A percentile compares a stretch with the other conserved stretches of the same genome.
phyloP scores from a whole-genome alignment of 192 early-diverging fungal genomes.

The Coemansia asiatica region DNA sequence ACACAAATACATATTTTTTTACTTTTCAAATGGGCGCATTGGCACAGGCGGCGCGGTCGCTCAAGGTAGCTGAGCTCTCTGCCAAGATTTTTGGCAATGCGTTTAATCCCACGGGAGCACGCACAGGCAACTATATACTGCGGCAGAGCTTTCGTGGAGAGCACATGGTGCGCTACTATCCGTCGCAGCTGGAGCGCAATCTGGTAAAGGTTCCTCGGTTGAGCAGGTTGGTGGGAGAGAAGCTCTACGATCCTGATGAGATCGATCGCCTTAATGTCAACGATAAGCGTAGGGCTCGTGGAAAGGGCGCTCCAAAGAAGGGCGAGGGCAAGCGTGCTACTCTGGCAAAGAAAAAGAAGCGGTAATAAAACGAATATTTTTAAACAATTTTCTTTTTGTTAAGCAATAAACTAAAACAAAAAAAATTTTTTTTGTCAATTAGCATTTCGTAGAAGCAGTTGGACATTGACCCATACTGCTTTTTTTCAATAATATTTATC shows the following conservation, averaged over 20 bases:
- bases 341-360: slow-evolving; percentile 45
- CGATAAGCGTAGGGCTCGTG: slow-evolving; percentile 66
- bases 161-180: slow-evolving; percentile 66
- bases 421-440: background rate
- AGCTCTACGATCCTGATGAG: slow-evolving; percentile 58
- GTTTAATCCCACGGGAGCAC: slow-evolving; percentile 67
- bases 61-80: slow-evolving; percentile 60
- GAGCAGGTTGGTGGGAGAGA: slow-evolving; percentile 34
- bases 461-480: too few relatives aligned
- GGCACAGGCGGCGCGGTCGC: slow-evolving; percentile 27
- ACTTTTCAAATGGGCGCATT: slow-evolving; percentile 12
- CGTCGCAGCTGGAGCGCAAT: slow-evolving; percentile 52
- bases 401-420: background rate
- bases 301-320: slow-evolving; percentile 80
- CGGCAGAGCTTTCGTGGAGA: slow-evolving; percentile 69
- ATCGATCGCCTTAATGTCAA: slow-evolving; percentile 67
- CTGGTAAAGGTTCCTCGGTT: slow-evolving; percentile 25
- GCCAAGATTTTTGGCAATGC: slow-evolving; percentile 66
- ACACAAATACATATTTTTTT: too few relatives aligned
- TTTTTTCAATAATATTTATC: too few relatives aligned
- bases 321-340: slow-evolving; percentile 51
- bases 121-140: slow-evolving; percentile 73
- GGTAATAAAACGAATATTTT: background rate
- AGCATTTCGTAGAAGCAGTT: too few relatives aligned
- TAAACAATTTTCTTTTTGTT: background rate